Base-by-base conservation (phyloP, 2,329 filamentous ascomycete genomes). In the Tolypocladium endophyticum region DNA sequence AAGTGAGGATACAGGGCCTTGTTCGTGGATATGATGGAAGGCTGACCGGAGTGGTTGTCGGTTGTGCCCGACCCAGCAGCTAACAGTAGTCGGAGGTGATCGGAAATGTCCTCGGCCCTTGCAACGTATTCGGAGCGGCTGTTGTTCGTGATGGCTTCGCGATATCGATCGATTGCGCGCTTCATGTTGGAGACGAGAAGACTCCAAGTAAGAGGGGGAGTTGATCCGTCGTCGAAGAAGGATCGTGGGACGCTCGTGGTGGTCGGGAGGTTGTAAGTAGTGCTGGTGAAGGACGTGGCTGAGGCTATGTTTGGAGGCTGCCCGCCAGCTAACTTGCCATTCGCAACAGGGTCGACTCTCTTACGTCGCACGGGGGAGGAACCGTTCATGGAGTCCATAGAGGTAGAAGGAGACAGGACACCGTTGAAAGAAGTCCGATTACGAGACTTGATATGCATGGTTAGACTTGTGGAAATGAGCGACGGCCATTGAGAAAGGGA, bases 1-100 rank as follows among this genome's bases (percentile, higher is more conserved):
- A 99, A 99, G 74, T 97, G 92, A 30, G 94, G 94, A 70, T 97
- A 97, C 20, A 99, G 79, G 0, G 92, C 90, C 73, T 97, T 97
- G 79, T 99, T 99, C 6, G 91, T 95, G 8, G 92, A 97, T 61
- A 99, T 99, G 68, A 99, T 97, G n/a, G 94, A 97, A 5, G 94
- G 94, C 66, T 97, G 96, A 50, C 94, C 94, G 25, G 94, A 97
- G 72, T 99, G 94, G 70, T 99, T 99, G 74, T 99, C 94, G 0
- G 94, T 99, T 1, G 94, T 99, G 59, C 93, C 92, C 39, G 94
- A 99, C 11, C 92, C 94, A 59, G 94, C 94, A 36, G 92, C 92
- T n/a, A 99, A 84, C 9, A 99, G 83, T 64, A 97, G 81, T 59
- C 94, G 89, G 60, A 99, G 79, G 72, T 99, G 93, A 71, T 99